Evolutionary conservation across 2,329 filamentous ascomycete species (phyloP).

Genomic region (Graphilbum sp.): DNA sequence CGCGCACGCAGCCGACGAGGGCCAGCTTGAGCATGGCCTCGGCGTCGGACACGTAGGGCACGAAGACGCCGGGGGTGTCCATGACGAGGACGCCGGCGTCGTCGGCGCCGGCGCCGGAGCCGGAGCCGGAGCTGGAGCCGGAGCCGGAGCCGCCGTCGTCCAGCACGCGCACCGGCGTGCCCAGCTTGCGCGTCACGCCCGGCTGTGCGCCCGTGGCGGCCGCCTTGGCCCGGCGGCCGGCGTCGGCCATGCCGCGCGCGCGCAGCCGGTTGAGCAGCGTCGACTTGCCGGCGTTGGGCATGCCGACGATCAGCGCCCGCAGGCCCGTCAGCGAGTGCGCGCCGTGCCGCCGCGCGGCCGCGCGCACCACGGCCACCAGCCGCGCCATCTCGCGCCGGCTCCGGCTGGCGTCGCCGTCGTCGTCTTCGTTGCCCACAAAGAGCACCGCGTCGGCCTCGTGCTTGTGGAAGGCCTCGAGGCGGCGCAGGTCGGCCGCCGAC

Average conservation of each 20-base stretch:
- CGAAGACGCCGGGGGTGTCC: slow-evolving; percentile 89
- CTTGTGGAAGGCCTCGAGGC: slow-evolving; percentile 22
- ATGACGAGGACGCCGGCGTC: slow-evolving; percentile 61
- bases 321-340: slow-evolving; percentile 58
- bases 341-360: slow-evolving; percentile 24
- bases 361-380: slow-evolving; percentile 32
- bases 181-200: slow-evolving; percentile 76
- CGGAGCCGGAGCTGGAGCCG: slow-evolving; percentile 4
- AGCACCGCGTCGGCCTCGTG: slow-evolving; percentile 18
- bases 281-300: slow-evolving; percentile 96
- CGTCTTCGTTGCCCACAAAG: slow-evolving; percentile 15
- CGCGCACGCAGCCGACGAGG: slow-evolving; percentile 78
- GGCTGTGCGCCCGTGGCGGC: slow-evolving; percentile 75
- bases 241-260: slow-evolving; percentile 38
- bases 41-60: slow-evolving; percentile 73
- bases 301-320: slow-evolving; percentile 76
- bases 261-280: slow-evolving; percentile 82
- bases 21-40: slow-evolving; percentile 93
- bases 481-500: slow-evolving; percentile 11
- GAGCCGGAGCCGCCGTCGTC: slow-evolving; percentile 16
- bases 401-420: slow-evolving; percentile 29
- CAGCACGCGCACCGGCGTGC: slow-evolving; percentile 64
- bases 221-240: slow-evolving; percentile 40
- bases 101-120: slow-evolving; percentile 9
- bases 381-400: slow-evolving; percentile 14